Evolutionary conservation across 1,139 yeast genomes (phyloP).

Genomic region (Taphrina confusa): DNA sequence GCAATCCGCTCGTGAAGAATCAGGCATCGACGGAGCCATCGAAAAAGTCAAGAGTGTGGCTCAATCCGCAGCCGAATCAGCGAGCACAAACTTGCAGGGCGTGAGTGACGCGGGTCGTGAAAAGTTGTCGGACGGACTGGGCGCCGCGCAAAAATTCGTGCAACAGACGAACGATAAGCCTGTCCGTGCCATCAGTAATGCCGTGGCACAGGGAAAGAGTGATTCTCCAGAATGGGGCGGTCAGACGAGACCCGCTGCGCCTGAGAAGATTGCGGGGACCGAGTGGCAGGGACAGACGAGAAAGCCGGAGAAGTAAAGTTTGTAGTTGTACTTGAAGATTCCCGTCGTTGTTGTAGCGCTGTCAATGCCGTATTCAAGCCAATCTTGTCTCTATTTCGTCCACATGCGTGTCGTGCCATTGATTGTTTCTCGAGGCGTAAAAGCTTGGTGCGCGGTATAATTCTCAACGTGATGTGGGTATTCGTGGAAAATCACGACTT

Average conservation of each 20-base stretch:
- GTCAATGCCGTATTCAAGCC: too few species aligned
- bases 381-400: too few species aligned
- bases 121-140: slow-evolving; percentile 1
- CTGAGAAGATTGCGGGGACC: slow-evolving; percentile 4
- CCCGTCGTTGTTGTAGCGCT: too few species aligned
- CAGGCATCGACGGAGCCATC: slow-evolving; percentile 1
- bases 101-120: background rate
- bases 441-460: too few species aligned
- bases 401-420: too few species aligned
- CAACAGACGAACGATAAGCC: slow-evolving; percentile 8
- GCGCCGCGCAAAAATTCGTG: slow-evolving; percentile 9
- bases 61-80: background rate
- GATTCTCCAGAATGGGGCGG: slow-evolving; percentile 20
- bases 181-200: slow-evolving; percentile 9
- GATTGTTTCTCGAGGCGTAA: too few species aligned
- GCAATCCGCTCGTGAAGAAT: background rate
- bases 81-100: background rate
- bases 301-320: background rate
- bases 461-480: too few species aligned
- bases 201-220: slow-evolving; percentile 2
- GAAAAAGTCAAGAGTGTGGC: slow-evolving; percentile 5
- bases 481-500: background rate
- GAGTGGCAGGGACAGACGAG: slow-evolving; percentile 15
- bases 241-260: slow-evolving; percentile 6
- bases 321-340: too few species aligned